Percentiles rank a stretch among this genome's conserved stretches.
Evolutionary conservation across 176 grass and related monocot genomes (phyloP).

Genomic region (Elaeis guineensis): DNA sequence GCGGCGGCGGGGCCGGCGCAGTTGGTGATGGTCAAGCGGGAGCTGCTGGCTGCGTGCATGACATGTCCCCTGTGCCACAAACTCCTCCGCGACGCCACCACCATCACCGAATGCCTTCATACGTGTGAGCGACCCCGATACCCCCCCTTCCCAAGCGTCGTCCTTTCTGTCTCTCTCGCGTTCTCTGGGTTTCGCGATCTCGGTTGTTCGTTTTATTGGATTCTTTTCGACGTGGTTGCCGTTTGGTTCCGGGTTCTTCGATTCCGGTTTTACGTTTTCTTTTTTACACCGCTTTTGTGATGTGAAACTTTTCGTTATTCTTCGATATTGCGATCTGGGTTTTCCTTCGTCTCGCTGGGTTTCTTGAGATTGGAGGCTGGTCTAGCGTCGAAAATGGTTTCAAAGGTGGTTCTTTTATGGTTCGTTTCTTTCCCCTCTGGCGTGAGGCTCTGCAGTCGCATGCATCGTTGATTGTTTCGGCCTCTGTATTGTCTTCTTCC

Average conservation of each 20-base stretch:
- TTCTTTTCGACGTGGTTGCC: no score
- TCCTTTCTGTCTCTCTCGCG: background rate
- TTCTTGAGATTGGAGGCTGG: background rate
- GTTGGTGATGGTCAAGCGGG: no score
- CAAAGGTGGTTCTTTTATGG: background rate
- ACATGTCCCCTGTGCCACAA: no score
- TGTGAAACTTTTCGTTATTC: no score
- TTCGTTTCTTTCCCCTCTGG: constrained; percentile 5
- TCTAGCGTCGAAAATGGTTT: background rate
- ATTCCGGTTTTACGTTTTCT: background rate
- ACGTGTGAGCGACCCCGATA: background rate
- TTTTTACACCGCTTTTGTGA: no score
- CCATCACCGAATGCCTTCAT: no score
- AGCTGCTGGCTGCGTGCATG: no score
- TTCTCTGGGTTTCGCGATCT: background rate
- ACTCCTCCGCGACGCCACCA: no score
- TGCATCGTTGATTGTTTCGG: background rate
- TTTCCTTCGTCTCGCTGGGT: background rate
- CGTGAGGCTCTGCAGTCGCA: constrained; percentile 1
- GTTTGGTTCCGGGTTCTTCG: background rate
- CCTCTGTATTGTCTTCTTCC: background rate
- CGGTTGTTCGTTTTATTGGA: background rate
- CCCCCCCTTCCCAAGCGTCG: background rate
- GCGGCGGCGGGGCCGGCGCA: no score
- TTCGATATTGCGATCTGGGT: background rate